These are phyloP conservation scores for Russula foetens DNA, from an alignment of 768 basidiomycete species.

Conservation along the genomic window DNA sequence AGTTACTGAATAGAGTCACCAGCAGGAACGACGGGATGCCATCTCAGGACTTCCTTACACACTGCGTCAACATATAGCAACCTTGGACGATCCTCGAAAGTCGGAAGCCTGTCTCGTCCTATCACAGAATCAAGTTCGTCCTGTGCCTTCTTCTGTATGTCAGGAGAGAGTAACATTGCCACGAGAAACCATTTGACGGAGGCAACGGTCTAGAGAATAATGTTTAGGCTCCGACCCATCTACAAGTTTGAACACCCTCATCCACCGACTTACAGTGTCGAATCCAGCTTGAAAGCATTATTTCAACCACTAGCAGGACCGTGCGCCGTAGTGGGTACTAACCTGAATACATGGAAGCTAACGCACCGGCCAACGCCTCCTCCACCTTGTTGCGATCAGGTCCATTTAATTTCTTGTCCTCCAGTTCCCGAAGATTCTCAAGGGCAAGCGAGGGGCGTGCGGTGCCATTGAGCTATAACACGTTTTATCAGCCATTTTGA, in stretches of 20 bases:
- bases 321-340: not conserved
- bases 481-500: not conserved
- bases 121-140: not conserved
- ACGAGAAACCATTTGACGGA: not conserved
- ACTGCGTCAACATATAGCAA: not conserved
- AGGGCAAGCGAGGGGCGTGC: not conserved
- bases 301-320: not conserved
- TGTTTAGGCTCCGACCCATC: too few relatives aligned
- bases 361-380: not conserved
- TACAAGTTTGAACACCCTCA: not conserved
- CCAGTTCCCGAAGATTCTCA: not conserved
- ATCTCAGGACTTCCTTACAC: not conserved
- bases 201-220: not conserved
- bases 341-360: not conserved
- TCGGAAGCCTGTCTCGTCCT: slow-evolving; percentile 1
- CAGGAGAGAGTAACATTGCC: not conserved
- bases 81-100: slow-evolving; percentile 2
- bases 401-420: not conserved
- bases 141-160: not conserved
- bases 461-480: not conserved
- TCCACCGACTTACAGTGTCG: not conserved
- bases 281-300: not conserved
- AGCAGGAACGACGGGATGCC: not conserved
- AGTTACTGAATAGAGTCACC: not conserved
- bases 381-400: not conserved